Conservation (phyloP, 345 rosid genomes). For the Anastatica hierochuntica region DNA sequence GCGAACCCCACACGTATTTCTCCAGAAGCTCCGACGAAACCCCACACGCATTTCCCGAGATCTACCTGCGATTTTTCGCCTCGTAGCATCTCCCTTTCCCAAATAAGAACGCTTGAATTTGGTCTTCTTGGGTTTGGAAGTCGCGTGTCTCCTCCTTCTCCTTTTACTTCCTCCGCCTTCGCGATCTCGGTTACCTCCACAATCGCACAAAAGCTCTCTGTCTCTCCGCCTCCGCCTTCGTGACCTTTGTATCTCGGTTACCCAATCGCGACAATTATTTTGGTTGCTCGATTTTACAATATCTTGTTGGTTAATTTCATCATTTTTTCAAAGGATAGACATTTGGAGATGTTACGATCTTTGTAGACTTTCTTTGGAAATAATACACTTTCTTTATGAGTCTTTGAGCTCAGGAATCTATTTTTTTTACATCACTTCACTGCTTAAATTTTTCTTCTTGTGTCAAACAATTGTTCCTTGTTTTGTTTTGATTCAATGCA, state of each 20-base stretch:
- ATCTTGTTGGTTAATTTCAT: no score
- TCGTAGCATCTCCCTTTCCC: constrained; percentile 46
- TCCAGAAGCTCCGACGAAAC: constrained; percentile 30
- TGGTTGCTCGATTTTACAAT: no score
- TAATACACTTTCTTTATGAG: no score
- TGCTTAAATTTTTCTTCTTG: not conserved
- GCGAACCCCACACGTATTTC: no score
- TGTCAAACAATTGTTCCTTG: not conserved
- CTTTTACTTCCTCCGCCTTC: constrained; percentile 38
- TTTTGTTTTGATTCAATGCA: not conserved
- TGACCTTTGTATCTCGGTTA: no score
- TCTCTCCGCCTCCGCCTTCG: constrained; percentile 84
- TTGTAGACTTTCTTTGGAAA: no score
- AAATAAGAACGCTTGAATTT: constrained; percentile 63
- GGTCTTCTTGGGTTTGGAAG: constrained; percentile 60
- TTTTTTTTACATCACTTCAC: no score
- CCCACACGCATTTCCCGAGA: constrained; percentile 62
- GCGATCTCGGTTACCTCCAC: constrained; percentile 31
- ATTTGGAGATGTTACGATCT: no score
- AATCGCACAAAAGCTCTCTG: constrained; percentile 72
- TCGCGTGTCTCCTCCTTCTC: constrained; percentile 44
- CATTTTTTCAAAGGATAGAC: no score
- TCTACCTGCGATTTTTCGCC: constrained; percentile 67
- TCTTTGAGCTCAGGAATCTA: not conserved
- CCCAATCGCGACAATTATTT: no score